Evolutionary conservation across 768 basidiomycete genomes (phyloP).

Genomic region (Mrakia blollopis): DNA sequence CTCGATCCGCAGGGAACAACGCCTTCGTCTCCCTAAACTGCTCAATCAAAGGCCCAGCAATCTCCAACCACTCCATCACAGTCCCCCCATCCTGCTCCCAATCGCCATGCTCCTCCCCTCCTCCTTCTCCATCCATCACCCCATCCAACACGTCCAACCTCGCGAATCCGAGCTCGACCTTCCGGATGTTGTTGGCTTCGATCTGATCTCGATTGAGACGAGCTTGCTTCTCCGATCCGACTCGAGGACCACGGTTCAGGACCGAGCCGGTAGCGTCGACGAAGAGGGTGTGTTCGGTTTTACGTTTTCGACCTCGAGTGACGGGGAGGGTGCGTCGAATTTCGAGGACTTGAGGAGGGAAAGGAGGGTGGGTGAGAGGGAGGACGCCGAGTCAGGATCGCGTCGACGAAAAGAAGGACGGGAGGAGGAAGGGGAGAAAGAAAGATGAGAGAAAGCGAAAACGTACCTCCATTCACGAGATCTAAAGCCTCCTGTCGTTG

Average conservation of each 20-base stretch:
- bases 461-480: slow-evolving; percentile 72
- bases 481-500: slow-evolving; percentile 76
- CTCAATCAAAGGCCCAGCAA: slow-evolving; percentile 81
- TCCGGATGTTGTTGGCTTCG: slow-evolving; percentile 11
- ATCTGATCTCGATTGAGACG: slow-evolving; percentile 9
- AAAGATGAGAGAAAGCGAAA: not conserved
- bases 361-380: slow-evolving; percentile 19
- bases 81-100: slow-evolving; percentile 50
- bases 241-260: slow-evolving; percentile 4
- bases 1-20: slow-evolving; percentile 72
- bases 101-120: slow-evolving; percentile 36
- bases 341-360: slow-evolving; percentile 16
- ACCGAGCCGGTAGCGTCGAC: slow-evolving; percentile 11
- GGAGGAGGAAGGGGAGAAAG: not conserved
- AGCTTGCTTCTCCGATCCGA: not conserved
- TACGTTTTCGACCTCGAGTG: slow-evolving; percentile 13
- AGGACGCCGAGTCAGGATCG: slow-evolving; percentile 14
- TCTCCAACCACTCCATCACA: slow-evolving; percentile 68
- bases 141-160: slow-evolving; percentile 25
- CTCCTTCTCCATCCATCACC: slow-evolving; percentile 24
- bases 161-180: slow-evolving; percentile 22
- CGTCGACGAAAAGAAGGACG: not conserved
- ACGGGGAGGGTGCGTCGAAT: not conserved
- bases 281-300: not conserved
- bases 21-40: slow-evolving; percentile 80